These are phyloP conservation scores for Kodamaea kakaduensis DNA, from an alignment of 805 yeast genomes.

Conservation along the genomic window DNA sequence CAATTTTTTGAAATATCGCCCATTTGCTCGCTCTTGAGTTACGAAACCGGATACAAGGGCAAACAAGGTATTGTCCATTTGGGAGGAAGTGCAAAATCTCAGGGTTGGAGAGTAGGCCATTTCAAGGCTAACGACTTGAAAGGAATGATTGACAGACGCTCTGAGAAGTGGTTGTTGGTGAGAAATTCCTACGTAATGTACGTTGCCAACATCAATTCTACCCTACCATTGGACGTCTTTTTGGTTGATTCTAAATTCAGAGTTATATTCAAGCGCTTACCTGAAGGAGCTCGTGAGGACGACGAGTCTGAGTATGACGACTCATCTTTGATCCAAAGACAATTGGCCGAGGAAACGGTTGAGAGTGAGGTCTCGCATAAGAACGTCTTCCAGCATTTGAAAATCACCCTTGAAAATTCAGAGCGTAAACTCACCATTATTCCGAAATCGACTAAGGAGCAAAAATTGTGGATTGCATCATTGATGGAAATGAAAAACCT, in stretches of 20 bases:
- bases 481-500: conserved; percentile 62
- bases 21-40: conserved; percentile 73
- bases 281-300: conserved; percentile 23
- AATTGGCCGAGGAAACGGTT: conserved; percentile 21
- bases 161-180: conserved; percentile 87
- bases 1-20: conserved; percentile 90
- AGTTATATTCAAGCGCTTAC: conserved; percentile 43
- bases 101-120: conserved; percentile 96
- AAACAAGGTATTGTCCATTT: conserved; percentile 85
- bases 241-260: conserved; percentile 76
- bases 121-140: conserved; percentile 71
- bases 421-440: conserved; percentile 75
- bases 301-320: conserved; percentile 46
- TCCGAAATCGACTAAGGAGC: conserved; percentile 61
- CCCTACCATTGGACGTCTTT: conserved; percentile 88
- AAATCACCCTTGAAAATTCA: conserved; percentile 58
- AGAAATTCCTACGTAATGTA: conserved; percentile 81
- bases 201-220: conserved; percentile 80
- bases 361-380: conserved; percentile 24
- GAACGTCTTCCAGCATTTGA: conserved; percentile 50
- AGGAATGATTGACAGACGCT: conserved; percentile 87
- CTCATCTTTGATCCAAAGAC: conserved; percentile 25
- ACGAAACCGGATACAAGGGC: conserved; percentile 78
- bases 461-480: conserved; percentile 72
- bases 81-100: conserved; percentile 77